Conservation (phyloP, 352 stramenopile species). For the Globisporangium abappressorium region DNA sequence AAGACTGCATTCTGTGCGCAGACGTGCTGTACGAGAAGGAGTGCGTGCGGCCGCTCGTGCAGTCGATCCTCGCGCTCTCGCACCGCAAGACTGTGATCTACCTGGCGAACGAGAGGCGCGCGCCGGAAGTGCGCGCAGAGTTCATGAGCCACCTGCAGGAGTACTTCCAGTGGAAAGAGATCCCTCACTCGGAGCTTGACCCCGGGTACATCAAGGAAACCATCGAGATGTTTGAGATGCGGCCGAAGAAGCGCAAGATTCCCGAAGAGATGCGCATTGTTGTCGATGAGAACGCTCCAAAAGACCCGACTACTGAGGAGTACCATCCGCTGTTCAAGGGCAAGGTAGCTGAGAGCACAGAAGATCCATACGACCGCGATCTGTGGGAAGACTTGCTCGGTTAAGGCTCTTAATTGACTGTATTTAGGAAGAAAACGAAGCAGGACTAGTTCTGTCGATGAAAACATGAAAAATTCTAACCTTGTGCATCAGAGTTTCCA, state of each 20-base stretch:
- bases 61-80: constrained; percentile 73
- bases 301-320: constrained; percentile 27
- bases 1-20: constrained; percentile 76
- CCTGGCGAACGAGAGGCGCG: constrained; percentile 71
- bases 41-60: constrained; percentile 68
- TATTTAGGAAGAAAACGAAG: constrained; percentile 11
- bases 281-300: constrained; percentile 17
- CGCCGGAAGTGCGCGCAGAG: constrained; percentile 55
- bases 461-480: constrained; percentile 5
- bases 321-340: constrained; percentile 44
- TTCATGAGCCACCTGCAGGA: constrained; percentile 59
- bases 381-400: constrained; percentile 65
- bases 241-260: constrained; percentile 72
- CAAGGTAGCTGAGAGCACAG: constrained; percentile 8
- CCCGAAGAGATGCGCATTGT: constrained; percentile 67
- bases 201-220: constrained; percentile 64
- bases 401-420: constrained; percentile 14
- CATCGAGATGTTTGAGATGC: constrained; percentile 80
- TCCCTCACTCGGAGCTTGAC: constrained; percentile 57
- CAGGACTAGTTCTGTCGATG: not conserved
- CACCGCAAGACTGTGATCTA: constrained; percentile 80
- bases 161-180: constrained; percentile 79
- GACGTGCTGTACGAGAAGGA: constrained; percentile 84
- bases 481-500: constrained; percentile 1
- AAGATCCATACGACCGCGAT: constrained; percentile 64